Base-by-base conservation (phyloP, 371 early-diverging fungal genomes). In the Mortierella sp. region DNA sequence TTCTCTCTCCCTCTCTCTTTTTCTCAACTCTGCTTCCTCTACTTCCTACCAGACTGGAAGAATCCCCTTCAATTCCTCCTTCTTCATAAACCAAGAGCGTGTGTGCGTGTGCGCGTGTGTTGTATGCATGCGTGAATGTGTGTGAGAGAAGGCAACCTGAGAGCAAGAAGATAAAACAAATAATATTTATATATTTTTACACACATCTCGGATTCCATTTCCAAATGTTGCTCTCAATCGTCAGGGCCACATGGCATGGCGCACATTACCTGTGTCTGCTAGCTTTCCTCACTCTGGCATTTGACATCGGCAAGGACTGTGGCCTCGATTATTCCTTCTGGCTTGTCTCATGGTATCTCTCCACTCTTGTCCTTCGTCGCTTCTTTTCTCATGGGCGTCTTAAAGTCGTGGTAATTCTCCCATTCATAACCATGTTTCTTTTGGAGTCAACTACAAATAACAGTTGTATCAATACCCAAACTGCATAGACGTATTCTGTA, bases 311-410 rank as follows among this genome's bases (percentile, higher is more conserved):
- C 55, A 78, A 72, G 40, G 62, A 59, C 23, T 72, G 73, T 37
- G 78, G 78, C 10, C 78, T 78, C 55, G 66, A 78, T 45, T 78
- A 68, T 58, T 72, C 78, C 17, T 61, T 78, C 53, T 78, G 78
- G 78, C 66, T 78, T 37, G 78, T 78, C 35, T 72, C 78, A 5
- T 78, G 69, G 69, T 78, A 78, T 37, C 32, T 61, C 29, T 60
- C 45, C 47, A 72, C 61, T n/a, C 55, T 72, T 23, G 15, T 61
- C 58, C 65, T 78, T 49, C 53, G 59, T 47, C 72, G 78, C 35
- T 26, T 72, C 63, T 63, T 77, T 43, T 51, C 61, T 6, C 56
- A 49, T 6, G 54, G 72, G 1, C 57, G 63, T n/a, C 34, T 68
- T 47, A 72, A 59, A 61, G 55, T 64, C 54, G 34, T 68, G 56